Conservation (phyloP, 2,329 filamentous ascomycete species). For the Pestalotiopsis sp. region DNA sequence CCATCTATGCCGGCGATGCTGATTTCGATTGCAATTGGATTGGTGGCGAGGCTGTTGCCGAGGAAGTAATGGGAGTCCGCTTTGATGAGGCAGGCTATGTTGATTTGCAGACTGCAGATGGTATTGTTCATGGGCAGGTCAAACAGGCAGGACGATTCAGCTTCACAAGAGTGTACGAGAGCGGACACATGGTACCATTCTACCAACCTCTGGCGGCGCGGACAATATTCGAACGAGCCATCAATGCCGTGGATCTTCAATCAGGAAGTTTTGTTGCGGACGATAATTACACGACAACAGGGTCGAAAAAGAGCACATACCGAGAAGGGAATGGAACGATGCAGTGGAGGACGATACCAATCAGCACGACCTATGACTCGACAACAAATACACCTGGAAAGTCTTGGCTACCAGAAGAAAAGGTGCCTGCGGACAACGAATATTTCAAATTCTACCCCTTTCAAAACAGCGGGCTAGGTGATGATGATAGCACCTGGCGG, state of each 20-base stretch:
- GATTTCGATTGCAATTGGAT: slow-evolving; percentile 38
- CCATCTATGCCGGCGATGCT: slow-evolving; percentile 34
- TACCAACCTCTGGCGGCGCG: slow-evolving; percentile 55
- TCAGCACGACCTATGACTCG: slow-evolving; percentile 35
- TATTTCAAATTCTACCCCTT: slow-evolving; percentile 1
- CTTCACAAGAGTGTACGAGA: slow-evolving; percentile 49
- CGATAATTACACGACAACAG: slow-evolving; percentile 38
- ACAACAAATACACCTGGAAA: slow-evolving; percentile 30
- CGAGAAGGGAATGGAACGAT: slow-evolving; percentile 43
- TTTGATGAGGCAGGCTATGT: slow-evolving; percentile 48
- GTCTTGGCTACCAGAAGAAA: slow-evolving; percentile 21
- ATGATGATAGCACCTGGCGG: not conserved
- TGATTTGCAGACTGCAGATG: slow-evolving; percentile 42
- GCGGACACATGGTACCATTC: slow-evolving; percentile 49
- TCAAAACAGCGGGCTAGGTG: not conserved
- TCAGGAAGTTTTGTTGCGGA: slow-evolving; percentile 38
- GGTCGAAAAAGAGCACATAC: slow-evolving; percentile 44
- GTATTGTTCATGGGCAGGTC: slow-evolving; percentile 53
- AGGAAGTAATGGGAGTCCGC: slow-evolving; percentile 40
- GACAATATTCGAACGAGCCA: slow-evolving; percentile 50
- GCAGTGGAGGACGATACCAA: slow-evolving; percentile 33
- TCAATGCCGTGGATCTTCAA: slow-evolving; percentile 51
- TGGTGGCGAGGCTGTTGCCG: slow-evolving; percentile 28
- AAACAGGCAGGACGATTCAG: slow-evolving; percentile 53
- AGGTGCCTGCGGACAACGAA: not conserved